Evolutionary conservation across 179 eudicot genomes (phyloP).

Genomic region (Beta lomatogona): DNA sequence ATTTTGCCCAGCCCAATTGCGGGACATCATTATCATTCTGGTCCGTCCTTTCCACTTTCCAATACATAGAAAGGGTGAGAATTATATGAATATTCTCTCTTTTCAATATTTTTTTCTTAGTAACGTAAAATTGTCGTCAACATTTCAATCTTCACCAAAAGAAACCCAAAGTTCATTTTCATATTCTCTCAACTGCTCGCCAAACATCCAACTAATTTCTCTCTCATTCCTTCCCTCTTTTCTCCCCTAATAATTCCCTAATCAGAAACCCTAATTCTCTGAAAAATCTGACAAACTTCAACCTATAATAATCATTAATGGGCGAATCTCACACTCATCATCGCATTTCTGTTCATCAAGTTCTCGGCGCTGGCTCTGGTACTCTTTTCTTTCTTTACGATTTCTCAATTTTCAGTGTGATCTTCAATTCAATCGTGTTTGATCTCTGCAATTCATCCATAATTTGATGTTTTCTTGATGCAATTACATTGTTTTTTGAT

Average conservation of each 20-base stretch:
- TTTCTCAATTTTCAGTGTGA: slow-evolving; percentile 4
- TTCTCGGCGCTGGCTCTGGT: slow-evolving; percentile 83
- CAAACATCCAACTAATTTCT: neutral
- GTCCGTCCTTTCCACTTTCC: no score
- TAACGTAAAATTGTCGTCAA: slow-evolving; percentile 5
- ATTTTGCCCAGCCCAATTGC: no score
- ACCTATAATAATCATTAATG: slow-evolving; percentile 26
- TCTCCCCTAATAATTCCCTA: neutral
- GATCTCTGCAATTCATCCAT: slow-evolving; percentile 6
- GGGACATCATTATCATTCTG: no score
- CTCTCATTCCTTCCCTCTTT: neutral
- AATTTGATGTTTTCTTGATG: neutral
- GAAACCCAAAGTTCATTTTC: neutral
- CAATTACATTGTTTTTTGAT: neutral
- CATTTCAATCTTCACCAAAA: neutral
- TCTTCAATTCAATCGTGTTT: neutral
- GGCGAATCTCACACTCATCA: slow-evolving; percentile 35
- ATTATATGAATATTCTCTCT: neutral
- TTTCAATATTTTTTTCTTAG: neutral
- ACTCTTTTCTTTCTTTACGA: slow-evolving; percentile 2
- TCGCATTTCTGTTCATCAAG: slow-evolving; percentile 56
- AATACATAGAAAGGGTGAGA: no score
- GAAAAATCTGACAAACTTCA: neutral
- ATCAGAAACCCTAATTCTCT: slow-evolving; percentile 29
- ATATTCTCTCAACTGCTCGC: slow-evolving; percentile 10